Percentiles rank a stretch among this genome's conserved stretches.
Conservation (phyloP, 73 alveolate genomes). For the Symbiodinium pilosum region DNA sequence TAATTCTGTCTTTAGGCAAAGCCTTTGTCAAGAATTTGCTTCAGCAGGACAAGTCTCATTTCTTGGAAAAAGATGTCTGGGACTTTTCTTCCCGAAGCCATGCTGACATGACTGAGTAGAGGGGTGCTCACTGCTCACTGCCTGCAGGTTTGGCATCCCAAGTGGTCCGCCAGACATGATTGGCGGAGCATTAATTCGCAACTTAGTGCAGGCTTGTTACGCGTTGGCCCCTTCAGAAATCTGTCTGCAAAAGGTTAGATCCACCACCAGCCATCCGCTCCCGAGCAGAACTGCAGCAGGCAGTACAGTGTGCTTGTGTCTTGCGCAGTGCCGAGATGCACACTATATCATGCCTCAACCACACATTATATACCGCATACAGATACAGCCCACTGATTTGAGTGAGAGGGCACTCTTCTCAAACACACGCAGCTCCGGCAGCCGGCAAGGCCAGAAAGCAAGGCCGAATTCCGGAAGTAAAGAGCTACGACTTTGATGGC, state of each 20-base stretch:
- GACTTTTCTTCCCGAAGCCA: neutral
- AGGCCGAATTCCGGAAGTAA: slow-evolving; percentile 88
- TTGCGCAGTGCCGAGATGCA: too few species aligned
- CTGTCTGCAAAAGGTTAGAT: slow-evolving; percentile 48
- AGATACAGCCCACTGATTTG: too few species aligned
- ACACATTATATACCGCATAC: too few species aligned
- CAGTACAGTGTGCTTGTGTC: neutral
- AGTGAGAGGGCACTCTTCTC: too few species aligned
- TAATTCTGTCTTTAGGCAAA: too few species aligned
- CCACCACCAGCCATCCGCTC: slow-evolving; percentile 73
- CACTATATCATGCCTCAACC: too few species aligned
- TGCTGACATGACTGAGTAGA: too few species aligned
- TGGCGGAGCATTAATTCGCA: neutral
- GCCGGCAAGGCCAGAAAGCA: slow-evolving; percentile 64
- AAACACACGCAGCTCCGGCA: too few species aligned
- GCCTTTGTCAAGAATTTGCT: too few species aligned
- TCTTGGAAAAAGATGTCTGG: slow-evolving; percentile 20
- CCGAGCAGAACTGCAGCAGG: slow-evolving; percentile 78
- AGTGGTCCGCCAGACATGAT: slow-evolving; percentile 46
- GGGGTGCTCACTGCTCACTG: too few species aligned
- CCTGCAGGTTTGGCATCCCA: slow-evolving; percentile 64
- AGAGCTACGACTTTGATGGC: slow-evolving; percentile 81
- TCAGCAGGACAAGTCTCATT: slow-evolving; percentile 72
- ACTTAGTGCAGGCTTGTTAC: neutral
- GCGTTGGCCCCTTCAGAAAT: neutral